Evolutionary conservation across 164 flowering plant species (phyloP).

Genomic region (Cinnamomum micranthum): DNA sequence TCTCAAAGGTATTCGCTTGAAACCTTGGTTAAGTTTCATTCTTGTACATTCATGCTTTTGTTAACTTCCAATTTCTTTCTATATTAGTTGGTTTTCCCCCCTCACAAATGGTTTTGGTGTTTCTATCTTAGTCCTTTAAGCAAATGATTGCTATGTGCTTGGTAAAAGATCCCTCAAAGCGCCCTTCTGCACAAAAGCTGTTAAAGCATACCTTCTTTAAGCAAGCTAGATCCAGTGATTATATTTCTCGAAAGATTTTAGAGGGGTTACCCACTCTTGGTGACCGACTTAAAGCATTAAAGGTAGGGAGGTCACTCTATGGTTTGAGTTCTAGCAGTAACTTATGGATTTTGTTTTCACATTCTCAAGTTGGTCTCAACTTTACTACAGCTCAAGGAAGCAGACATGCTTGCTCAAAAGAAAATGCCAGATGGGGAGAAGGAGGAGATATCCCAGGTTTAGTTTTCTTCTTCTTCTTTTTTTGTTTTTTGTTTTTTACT

Average conservation of each 20-base stretch:
- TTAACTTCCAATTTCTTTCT: background rate
- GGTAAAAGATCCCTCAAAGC: slow-evolving; percentile 88
- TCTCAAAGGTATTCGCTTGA: slow-evolving; percentile 61
- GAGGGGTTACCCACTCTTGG: slow-evolving; percentile 92
- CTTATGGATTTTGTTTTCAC: background rate
- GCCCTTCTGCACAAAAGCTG: slow-evolving; percentile 85
- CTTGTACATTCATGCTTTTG: background rate
- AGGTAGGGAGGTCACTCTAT: slow-evolving; percentile 37
- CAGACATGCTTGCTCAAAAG: slow-evolving; percentile 89
- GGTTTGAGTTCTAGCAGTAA: background rate
- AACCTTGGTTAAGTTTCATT: background rate
- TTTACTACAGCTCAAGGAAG: slow-evolving; percentile 65
- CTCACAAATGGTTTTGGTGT: slow-evolving; percentile 6
- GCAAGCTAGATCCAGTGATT: slow-evolving; percentile 87
- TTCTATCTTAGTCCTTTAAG: slow-evolving; percentile 66
- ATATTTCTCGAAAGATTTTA: slow-evolving; percentile 60
- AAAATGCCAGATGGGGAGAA: slow-evolving; percentile 85
- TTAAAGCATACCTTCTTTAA: slow-evolving; percentile 84
- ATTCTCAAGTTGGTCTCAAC: slow-evolving; percentile 7
- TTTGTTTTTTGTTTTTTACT: background rate
- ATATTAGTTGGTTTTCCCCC: background rate
- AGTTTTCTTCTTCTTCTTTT: background rate
- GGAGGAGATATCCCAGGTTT: slow-evolving; percentile 94
- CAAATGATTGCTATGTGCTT: slow-evolving; percentile 97
- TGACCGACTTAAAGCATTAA: slow-evolving; percentile 67